Evolutionary conservation across 805 yeast species (phyloP).

Genomic region (Pichia exigua): DNA sequence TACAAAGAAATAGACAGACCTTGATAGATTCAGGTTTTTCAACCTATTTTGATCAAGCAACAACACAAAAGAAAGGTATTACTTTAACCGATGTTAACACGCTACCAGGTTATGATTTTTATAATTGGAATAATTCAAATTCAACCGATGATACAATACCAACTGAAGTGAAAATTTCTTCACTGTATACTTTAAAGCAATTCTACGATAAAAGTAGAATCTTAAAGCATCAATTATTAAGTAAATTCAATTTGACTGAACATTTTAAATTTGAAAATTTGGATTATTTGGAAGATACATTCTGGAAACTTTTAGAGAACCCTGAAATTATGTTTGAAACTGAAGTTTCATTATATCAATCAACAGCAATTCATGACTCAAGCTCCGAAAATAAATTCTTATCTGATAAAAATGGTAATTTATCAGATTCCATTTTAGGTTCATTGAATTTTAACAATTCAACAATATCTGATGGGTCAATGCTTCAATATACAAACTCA

Average conservation of each 20-base stretch:
- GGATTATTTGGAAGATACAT: constrained; percentile 33
- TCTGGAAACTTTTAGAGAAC: constrained; percentile 33
- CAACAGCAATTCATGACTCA: constrained; percentile 34
- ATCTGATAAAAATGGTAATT: constrained; percentile 2
- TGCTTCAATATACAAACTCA: constrained; percentile 39
- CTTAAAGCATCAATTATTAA: constrained; percentile 28
- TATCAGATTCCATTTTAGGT: constrained; percentile 14
- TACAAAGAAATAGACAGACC: constrained; percentile 37
- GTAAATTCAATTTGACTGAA: constrained; percentile 10
- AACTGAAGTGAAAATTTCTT: constrained; percentile 35
- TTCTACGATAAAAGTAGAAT: constrained; percentile 48
- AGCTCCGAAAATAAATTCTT: constrained; percentile 25
- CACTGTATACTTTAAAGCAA: constrained; percentile 48
- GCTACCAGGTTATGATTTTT: constrained; percentile 34
- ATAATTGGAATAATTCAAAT: constrained; percentile 35
- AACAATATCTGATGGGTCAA: constrained; percentile 40
- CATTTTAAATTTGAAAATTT: constrained; percentile 8
- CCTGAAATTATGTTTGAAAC: constrained; percentile 26
- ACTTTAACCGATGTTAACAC: constrained; percentile 29
- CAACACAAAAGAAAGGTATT: constrained; percentile 36
- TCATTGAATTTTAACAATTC: constrained; percentile 57
- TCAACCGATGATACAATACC: constrained; percentile 31
- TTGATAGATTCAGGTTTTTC: constrained; percentile 45
- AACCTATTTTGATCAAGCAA: constrained; percentile 40
- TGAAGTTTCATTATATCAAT: constrained; percentile 29